Conservation (phyloP, 371 early-diverging fungal genomes). For the Rhizopus arrhizus region DNA sequence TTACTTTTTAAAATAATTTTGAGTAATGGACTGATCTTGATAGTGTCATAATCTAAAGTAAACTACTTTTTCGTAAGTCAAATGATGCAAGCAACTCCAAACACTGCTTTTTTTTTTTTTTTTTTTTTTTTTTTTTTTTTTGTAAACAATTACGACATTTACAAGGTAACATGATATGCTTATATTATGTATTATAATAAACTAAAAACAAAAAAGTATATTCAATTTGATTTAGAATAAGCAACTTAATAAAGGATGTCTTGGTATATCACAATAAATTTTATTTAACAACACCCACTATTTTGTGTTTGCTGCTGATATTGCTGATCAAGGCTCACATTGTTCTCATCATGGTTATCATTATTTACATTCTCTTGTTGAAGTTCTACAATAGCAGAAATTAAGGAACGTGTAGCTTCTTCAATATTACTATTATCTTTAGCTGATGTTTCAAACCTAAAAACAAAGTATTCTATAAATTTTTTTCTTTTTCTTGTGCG, state of each 20-base stretch:
- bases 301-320: slow-evolving; percentile 18
- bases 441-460: slow-evolving; percentile 69
- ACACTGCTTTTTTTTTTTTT: too few species aligned
- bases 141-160: too few species aligned
- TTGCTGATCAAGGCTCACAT: slow-evolving; percentile 11
- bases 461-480: slow-evolving; percentile 2
- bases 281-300: slow-evolving; percentile 41
- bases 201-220: not conserved
- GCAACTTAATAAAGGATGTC: too few species aligned
- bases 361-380: slow-evolving; percentile 47
- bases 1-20: too few species aligned
- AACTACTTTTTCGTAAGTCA: too few species aligned
- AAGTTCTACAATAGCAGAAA: slow-evolving; percentile 40
- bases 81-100: too few species aligned
- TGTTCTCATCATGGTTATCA: slow-evolving; percentile 23
- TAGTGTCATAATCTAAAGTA: too few species aligned
- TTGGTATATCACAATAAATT: not conserved
- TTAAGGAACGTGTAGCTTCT: slow-evolving; percentile 61
- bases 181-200: too few species aligned
- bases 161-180: too few species aligned
- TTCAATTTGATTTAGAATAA: too few species aligned
- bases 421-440: slow-evolving; percentile 70
- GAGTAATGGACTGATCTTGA: too few species aligned
- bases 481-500: slow-evolving; percentile 1
- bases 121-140: too few species aligned